A percentile compares a stretch with the other conserved stretches of the same genome.
Evolutionary conservation across 2,329 filamentous ascomycete species (phyloP).

Genomic region (Trichoderma citrinoviride): DNA sequence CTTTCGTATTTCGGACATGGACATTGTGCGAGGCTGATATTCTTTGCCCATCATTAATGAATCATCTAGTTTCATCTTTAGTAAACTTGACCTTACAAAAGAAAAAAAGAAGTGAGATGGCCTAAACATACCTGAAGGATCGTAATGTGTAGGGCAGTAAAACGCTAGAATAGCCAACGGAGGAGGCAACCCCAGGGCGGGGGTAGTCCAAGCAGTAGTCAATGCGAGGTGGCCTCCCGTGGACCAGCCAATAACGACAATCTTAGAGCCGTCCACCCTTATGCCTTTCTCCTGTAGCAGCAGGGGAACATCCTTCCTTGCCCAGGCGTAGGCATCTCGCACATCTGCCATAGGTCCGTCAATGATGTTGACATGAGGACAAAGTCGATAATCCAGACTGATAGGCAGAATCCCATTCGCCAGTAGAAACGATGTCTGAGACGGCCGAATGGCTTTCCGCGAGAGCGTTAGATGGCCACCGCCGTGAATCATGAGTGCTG

Average conservation of each 20-base stretch:
- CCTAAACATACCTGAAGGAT: slow-evolving; percentile 21
- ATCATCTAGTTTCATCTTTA: not conserved
- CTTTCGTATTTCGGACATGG: slow-evolving; percentile 21
- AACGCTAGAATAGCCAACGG: slow-evolving; percentile 24
- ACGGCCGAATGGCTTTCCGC: slow-evolving; percentile 37
- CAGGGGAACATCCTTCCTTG: slow-evolving; percentile 28
- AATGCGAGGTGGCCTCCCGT: slow-evolving; percentile 47
- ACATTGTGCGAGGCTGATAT: slow-evolving; percentile 23
- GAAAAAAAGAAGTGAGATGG: no score
- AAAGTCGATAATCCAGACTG: slow-evolving; percentile 50
- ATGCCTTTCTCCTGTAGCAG: not conserved
- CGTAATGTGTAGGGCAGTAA: slow-evolving; percentile 26
- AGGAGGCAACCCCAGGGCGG: slow-evolving; percentile 9
- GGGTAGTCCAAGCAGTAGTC: slow-evolving; percentile 29
- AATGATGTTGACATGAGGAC: slow-evolving; percentile 45
- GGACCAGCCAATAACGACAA: slow-evolving; percentile 49
- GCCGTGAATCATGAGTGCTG: slow-evolving; percentile 46
- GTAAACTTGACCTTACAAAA: not conserved
- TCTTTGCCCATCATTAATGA: slow-evolving; percentile 25
- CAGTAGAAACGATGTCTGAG: slow-evolving; percentile 40
- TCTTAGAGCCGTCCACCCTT: slow-evolving; percentile 29
- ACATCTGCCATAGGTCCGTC: slow-evolving; percentile 48
- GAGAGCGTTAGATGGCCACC: slow-evolving; percentile 43
- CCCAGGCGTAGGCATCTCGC: slow-evolving; percentile 44
- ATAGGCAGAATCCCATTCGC: slow-evolving; percentile 44